Evolutionary conservation across 768 basidiomycete species (phyloP).

Genomic region (Dioszegia aurantiaca): DNA sequence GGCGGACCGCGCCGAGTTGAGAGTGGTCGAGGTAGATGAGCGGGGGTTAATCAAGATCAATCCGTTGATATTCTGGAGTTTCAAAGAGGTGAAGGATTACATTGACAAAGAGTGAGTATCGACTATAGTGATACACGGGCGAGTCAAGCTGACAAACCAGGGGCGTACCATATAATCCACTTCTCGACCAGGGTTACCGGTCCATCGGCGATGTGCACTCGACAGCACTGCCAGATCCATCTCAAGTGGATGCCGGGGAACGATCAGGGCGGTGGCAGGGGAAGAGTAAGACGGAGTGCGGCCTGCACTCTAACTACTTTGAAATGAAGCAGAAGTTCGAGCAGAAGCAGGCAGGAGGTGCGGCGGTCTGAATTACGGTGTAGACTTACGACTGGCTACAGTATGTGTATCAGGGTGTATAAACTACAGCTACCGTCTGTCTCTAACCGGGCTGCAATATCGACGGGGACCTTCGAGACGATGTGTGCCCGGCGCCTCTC

Average conservation of each 20-base stretch:
- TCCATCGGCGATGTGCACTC: constrained; percentile 98
- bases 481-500: too few relatives aligned
- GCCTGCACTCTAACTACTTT: constrained; percentile 88
- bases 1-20: constrained; percentile 74
- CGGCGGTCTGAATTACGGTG: background rate
- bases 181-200: constrained; percentile 86
- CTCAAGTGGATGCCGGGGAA: constrained; percentile 62
- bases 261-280: constrained; percentile 90
- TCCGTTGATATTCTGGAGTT: constrained; percentile 85
- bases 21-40: constrained; percentile 83
- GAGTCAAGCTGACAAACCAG: constrained; percentile 26
- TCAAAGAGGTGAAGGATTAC: constrained; percentile 78
- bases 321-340: constrained; percentile 55
- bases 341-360: constrained; percentile 12
- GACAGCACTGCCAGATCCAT: constrained; percentile 57
- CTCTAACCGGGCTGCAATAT: too few relatives aligned
- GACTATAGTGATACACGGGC: too few relatives aligned
- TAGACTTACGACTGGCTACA: too few relatives aligned
- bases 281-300: constrained; percentile 86
- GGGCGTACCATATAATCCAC: constrained; percentile 78
- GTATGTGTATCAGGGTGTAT: too few relatives aligned
- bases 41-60: constrained; percentile 92
- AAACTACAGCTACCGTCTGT: too few relatives aligned
- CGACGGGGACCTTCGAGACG: too few relatives aligned
- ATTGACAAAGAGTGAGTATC: constrained; percentile 62